Evolutionary conservation across 176 grass and related monocot genomes (phyloP).

Genomic region (Tuctoria greenei): DNA sequence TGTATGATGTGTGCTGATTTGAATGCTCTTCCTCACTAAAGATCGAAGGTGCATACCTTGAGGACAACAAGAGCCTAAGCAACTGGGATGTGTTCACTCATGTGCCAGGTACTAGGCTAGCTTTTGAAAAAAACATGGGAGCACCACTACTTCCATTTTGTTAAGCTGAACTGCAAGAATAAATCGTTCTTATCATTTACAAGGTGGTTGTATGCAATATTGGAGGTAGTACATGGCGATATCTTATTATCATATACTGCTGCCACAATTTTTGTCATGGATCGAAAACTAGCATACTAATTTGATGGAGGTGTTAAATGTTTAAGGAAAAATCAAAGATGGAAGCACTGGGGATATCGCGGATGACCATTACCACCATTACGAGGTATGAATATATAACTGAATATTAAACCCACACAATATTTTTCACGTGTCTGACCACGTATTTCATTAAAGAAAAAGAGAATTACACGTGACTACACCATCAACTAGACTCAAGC

Average conservation of each 20-base stretch:
- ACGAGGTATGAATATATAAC: constrained; percentile 19
- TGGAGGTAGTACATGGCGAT: not conserved
- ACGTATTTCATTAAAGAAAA: too few species aligned
- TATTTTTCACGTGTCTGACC: too few species aligned
- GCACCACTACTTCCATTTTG: not conserved
- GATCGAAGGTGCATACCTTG: constrained; percentile 70
- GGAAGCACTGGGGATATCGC: constrained; percentile 56
- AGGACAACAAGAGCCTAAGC: constrained; percentile 58
- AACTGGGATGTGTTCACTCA: constrained; percentile 73
- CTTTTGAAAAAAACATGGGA: not conserved
- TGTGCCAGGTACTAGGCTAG: constrained; percentile 34
- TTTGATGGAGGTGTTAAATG: too few species aligned
- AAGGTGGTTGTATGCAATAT: not conserved
- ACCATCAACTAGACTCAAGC: too few species aligned
- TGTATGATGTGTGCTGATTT: not conserved
- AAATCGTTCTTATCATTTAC: too few species aligned
- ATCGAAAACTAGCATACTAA: too few species aligned
- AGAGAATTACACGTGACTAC: too few species aligned
- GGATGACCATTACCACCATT: constrained; percentile 73
- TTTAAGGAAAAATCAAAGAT: constrained; percentile 56
- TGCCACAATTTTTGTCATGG: not conserved
- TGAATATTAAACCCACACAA: too few species aligned
- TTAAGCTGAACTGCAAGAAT: not conserved
- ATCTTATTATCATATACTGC: not conserved
- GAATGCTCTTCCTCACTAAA: not conserved